These are phyloP conservation scores for Athelia sp. DNA, from an alignment of 1,284 basidiomycete genomes.

Conservation along the genomic window DNA sequence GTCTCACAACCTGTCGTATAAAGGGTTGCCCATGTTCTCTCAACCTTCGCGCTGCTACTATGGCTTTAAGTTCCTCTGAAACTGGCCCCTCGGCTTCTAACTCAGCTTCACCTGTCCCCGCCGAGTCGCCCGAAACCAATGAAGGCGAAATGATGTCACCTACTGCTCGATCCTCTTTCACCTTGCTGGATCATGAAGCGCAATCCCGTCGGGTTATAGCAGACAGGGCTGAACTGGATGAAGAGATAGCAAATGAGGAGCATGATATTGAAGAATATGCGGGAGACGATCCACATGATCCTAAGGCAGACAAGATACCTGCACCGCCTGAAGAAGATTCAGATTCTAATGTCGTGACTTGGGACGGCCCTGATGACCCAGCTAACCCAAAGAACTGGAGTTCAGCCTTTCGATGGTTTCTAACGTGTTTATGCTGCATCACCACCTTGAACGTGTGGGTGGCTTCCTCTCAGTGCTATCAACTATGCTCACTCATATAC, in stretches of 20 bases:
- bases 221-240: too few species aligned
- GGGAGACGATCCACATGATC: constrained; percentile 36
- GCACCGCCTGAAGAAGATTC: constrained; percentile 7
- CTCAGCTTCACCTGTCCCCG: too few species aligned
- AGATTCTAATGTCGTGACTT: constrained; percentile 43
- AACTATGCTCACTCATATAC: constrained; percentile 9
- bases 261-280: constrained; percentile 35
- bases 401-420: constrained; percentile 39
- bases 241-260: constrained; percentile 21
- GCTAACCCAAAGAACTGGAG: constrained; percentile 56
- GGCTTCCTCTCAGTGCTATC: neutral
- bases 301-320: constrained; percentile 17
- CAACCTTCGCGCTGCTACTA: too few species aligned
- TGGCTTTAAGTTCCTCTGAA: too few species aligned
- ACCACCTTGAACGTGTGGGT: constrained; percentile 53
- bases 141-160: too few species aligned
- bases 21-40: too few species aligned
- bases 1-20: too few species aligned
- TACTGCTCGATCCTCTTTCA: too few species aligned
- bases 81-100: too few species aligned
- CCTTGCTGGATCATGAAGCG: too few species aligned
- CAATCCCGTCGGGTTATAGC: too few species aligned
- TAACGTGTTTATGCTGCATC: constrained; percentile 34
- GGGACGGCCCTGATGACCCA: constrained; percentile 54
- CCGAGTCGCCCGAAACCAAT: too few species aligned